Conservation (phyloP, 2,329 filamentous ascomycete species). For the Rutstroemia sp. region DNA sequence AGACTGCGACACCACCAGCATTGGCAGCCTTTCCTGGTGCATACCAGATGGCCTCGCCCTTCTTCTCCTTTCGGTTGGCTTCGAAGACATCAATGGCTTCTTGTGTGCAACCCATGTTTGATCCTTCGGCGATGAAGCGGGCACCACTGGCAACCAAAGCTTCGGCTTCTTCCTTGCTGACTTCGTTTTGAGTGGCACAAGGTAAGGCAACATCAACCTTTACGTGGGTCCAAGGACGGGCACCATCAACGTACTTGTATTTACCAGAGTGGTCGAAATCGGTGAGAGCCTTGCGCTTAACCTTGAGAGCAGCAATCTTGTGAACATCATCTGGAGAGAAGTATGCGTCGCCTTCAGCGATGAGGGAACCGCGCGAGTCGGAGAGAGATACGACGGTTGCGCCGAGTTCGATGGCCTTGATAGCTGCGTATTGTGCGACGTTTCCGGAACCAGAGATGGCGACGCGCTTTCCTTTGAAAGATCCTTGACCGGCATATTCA, state of each 20-base stretch:
- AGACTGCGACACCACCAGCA: slow-evolving; percentile 94
- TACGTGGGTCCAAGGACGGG: slow-evolving; percentile 85
- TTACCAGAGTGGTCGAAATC: slow-evolving; percentile 56
- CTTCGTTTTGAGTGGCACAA: slow-evolving; percentile 95
- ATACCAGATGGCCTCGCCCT: slow-evolving; percentile 76
- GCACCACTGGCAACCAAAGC: slow-evolving; percentile 68
- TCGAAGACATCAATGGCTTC: slow-evolving; percentile 93
- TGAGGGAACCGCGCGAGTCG: slow-evolving; percentile 79
- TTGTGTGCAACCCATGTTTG: slow-evolving; percentile 98
- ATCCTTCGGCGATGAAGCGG: slow-evolving; percentile 88
- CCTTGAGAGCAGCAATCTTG: slow-evolving; percentile 77
- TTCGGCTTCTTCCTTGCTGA: slow-evolving; percentile 83
- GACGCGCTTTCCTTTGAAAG: slow-evolving; percentile 84
- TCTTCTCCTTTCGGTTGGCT: slow-evolving; percentile 63
- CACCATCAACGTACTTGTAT: slow-evolving; percentile 83
- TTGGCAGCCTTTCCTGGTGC: slow-evolving; percentile 96
- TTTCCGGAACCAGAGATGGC: slow-evolving; percentile 96
- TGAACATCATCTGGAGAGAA: slow-evolving; percentile 77
- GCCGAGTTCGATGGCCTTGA: slow-evolving; percentile 94
- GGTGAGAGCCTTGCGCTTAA: slow-evolving; percentile 75
- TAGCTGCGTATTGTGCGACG: slow-evolving; percentile 93
- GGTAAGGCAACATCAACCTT: slow-evolving; percentile 88
- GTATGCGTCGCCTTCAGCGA: slow-evolving; percentile 61
- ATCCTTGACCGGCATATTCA: slow-evolving; percentile 77
- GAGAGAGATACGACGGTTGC: slow-evolving; percentile 88